Conservation (phyloP, 106 monocot genomes). For the Posidonia australis region DNA sequence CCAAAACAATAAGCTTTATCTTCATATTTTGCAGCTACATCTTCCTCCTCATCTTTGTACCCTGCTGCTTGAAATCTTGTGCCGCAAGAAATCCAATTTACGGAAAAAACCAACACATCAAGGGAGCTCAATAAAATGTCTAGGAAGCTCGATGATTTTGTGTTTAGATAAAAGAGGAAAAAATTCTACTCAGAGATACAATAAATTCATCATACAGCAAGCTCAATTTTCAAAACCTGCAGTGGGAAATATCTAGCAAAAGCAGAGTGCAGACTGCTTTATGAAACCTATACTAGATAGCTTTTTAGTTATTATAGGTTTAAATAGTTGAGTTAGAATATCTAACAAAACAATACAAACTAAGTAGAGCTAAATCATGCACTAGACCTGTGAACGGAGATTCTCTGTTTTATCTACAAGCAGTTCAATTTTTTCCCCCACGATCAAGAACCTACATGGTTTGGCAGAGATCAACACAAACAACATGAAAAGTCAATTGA, state of each 20-base stretch:
- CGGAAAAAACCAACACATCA: not conserved
- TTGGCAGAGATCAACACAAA: not conserved
- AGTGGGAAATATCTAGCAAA: no score
- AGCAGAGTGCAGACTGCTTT: no score
- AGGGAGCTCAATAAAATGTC: no score
- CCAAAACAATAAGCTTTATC: no score
- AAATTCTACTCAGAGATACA: not conserved
- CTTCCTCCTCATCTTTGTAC: constrained; percentile 42
- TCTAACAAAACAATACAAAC: not conserved
- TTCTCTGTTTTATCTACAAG: constrained; percentile 54
- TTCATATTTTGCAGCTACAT: constrained; percentile 55
- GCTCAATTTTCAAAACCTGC: no score
- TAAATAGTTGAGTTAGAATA: no score
- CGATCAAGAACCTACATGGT: constrained; percentile 38
- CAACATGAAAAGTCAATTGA: no score
- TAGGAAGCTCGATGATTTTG: no score
- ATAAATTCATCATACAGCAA: not conserved
- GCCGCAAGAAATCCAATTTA: constrained; percentile 15
- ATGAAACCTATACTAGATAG: no score
- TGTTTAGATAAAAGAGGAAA: no score
- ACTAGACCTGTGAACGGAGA: constrained; percentile 34
- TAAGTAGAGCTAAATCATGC: no score
- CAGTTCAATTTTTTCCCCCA: constrained; percentile 48
- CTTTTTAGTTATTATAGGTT: no score
- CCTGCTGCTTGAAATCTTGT: constrained; percentile 45